Evolutionary conservation across 352 stramenopile species (phyloP).

Genomic region (Pythium biforme): DNA sequence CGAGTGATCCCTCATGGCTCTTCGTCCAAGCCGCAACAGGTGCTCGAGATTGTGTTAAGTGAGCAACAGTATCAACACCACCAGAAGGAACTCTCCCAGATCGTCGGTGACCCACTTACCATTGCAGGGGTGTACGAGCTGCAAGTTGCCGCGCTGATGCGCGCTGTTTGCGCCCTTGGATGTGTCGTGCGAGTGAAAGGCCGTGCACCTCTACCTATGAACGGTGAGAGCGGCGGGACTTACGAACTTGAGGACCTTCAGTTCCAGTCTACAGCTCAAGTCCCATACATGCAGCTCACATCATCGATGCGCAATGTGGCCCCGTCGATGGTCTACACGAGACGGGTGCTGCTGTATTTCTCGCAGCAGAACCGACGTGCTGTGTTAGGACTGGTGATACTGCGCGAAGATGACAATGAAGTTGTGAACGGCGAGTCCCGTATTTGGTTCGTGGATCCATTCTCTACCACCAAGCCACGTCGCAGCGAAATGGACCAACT

Average conservation of each 20-base stretch:
- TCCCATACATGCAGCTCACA: conserved; percentile 55
- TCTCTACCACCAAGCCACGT: conserved; percentile 51
- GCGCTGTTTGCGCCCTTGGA: conserved; percentile 90
- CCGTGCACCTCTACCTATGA: background rate
- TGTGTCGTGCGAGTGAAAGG: conserved; percentile 71
- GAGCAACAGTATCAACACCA: conserved; percentile 73
- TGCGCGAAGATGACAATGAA: conserved; percentile 41
- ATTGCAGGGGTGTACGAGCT: conserved; percentile 94
- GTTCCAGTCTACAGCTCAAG: conserved; percentile 67
- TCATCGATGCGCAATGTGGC: conserved; percentile 13
- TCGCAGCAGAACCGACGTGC: conserved; percentile 67
- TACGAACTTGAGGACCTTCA: conserved; percentile 73
- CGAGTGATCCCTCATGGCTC: conserved; percentile 57
- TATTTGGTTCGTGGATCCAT: conserved; percentile 71
- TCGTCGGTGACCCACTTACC: conserved; percentile 71
- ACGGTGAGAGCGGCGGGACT: conserved; percentile 22
- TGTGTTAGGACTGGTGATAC: conserved; percentile 47
- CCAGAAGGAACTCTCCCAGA: conserved; percentile 71
- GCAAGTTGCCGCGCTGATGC: conserved; percentile 87
- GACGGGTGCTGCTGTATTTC: conserved; percentile 68
- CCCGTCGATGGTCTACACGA: conserved; percentile 22
- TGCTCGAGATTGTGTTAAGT: conserved; percentile 69
- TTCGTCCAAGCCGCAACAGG: conserved; percentile 46
- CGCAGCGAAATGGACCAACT: conserved; percentile 48
- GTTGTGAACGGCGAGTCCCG: conserved; percentile 36